Base-by-base conservation (phyloP, 192 early-diverging fungal species). In the Coemansia sp. region DNA sequence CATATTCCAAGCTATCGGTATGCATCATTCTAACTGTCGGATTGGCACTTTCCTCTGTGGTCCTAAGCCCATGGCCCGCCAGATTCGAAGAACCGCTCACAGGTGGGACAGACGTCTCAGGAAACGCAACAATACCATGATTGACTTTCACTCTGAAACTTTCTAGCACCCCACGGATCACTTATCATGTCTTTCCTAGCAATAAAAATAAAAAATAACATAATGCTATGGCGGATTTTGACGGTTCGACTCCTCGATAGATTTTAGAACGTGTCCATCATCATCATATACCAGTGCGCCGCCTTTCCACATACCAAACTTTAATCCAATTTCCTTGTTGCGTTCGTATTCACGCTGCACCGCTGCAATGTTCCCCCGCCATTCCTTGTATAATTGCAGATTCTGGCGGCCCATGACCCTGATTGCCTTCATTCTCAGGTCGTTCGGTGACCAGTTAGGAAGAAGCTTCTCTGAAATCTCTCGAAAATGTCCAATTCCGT, bases 31-130 rank as follows among this genome's bases (percentile, higher is more conserved):
- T 0, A 81, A 71, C 7, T 85, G 84, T 7, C 85, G 90, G 51
- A 78, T 94, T n/a, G 93, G 92, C 7, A 88, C 92, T 7, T 92
- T 94, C 56, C 91, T 90, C 65, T 93, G 92, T 56, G 92, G 93
- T 1, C 92, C 91, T 9, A 92, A 89, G 60, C 85, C 86, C 3
- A 69, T 94, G 56, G 77, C 72, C 25, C 76, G 82, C 34, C 73
- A 73, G 7, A 67, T 92, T 7, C 84, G 90, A 60, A 84, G 53
- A 54, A 31, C 49, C 28, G 60, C 71, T 18, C 76, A 58, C 51
- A 67, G 51, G 49, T 78, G 76, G 76, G 70, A 78, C 41, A 56
- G 48, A 12, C 53, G 10, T 6, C 59, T 78, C 16, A 49, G 54
- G 44, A 69, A 59, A 51, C 49, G 56, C 10, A 55, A 57, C 44